Percentiles rank a stretch among this genome's conserved stretches.
These are phyloP conservation scores for Gracilaria gracilis DNA, from an alignment of 23 red algal species.

Conservation along the genomic window DNA sequence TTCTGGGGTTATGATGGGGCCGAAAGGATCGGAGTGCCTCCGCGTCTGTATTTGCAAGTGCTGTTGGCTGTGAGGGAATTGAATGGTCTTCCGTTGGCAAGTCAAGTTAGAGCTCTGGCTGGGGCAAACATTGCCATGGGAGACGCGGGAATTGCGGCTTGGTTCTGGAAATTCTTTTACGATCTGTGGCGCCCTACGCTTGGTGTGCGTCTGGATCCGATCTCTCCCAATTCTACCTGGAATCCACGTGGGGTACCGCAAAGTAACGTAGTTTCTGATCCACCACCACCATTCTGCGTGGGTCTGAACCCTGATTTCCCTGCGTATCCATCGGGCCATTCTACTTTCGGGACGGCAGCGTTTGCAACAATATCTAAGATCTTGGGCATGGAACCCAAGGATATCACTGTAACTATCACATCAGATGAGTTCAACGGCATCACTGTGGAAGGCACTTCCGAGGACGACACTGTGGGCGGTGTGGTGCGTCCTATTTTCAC, in stretches of 20 bases:
- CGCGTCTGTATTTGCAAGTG: constrained; percentile 42
- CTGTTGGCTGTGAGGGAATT: neutral
- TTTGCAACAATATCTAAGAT: constrained; percentile 12
- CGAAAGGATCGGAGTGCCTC: constrained; percentile 5
- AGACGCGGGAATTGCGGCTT: constrained; percentile 42
- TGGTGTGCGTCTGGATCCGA: constrained; percentile 2
- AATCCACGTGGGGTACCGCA: constrained; percentile 23
- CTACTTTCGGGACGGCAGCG: constrained; percentile 22
- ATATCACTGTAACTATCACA: neutral
- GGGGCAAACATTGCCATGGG: constrained; percentile 30
- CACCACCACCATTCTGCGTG: constrained; percentile 20
- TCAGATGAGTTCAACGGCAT: constrained; percentile 40
- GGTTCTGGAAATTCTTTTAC: constrained; percentile 51
- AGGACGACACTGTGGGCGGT: neutral
- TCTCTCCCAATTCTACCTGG: neutral
- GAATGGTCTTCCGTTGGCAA: neutral
- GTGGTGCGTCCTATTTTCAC: constrained; percentile 9
- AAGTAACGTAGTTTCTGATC: constrained; percentile 17
- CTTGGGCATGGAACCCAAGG: neutral
- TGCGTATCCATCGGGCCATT: constrained; percentile 35
- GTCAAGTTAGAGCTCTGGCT: constrained; percentile 1
- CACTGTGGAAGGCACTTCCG: constrained; percentile 7
- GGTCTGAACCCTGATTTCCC: constrained; percentile 38
- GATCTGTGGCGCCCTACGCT: constrained; percentile 31
- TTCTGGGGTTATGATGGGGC: constrained; percentile 49